Evolutionary conservation across 2,329 filamentous ascomycete species (phyloP), one percentile per base, ranked within the genome.

Genomic region (Penicillium glabrum): DNA sequence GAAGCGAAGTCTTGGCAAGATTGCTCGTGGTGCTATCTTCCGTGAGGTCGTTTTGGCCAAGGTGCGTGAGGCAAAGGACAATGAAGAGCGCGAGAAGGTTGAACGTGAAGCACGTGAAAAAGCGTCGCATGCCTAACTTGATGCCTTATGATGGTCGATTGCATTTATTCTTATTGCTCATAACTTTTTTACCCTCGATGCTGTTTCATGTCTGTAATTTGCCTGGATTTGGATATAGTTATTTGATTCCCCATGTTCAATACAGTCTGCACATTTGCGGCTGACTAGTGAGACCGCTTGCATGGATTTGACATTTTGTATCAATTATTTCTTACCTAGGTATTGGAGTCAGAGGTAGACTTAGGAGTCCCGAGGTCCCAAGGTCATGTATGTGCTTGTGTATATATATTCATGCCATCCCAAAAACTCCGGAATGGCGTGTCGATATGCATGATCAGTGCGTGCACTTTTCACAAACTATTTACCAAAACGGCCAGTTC

Each of bases 41-140:
- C 86, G 90, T 67, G 93, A 97, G 75, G 90, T 98, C 13, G 93
- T 97, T 14, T 80, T 96, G 56, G 93, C 93, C 63, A 98, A 97
- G 80, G 91, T 96, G 46, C 86, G 89, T 58, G 93, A 96, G 76
- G 89, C 91, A 84, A 96, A 96, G 82, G 89, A 91, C 65, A 85
- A 93, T 67, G 89, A 96, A 71, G 87, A 93, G 71, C 85, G 84
- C 31, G 82, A 89, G 65, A 87, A 88, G 73, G 76, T 84, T 73
- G 90, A 77, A 80, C 86, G 75, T 79, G 87, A 79, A 56, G 80
- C 79, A 7, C 73, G 77, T 21, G 76, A 78, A 56, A 77, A 73
- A 48, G 69, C 71, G 29, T 62, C 59, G 19, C 60, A 67, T 56
- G 46, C 58, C 47, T 70, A 55, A 62, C 31, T 23, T 41, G 11